A percentile compares a stretch with the other conserved stretches of the same genome.
Evolutionary conservation across 495 filamentous ascomycete genomes (phyloP).

Genomic region (Podospora australis): DNA sequence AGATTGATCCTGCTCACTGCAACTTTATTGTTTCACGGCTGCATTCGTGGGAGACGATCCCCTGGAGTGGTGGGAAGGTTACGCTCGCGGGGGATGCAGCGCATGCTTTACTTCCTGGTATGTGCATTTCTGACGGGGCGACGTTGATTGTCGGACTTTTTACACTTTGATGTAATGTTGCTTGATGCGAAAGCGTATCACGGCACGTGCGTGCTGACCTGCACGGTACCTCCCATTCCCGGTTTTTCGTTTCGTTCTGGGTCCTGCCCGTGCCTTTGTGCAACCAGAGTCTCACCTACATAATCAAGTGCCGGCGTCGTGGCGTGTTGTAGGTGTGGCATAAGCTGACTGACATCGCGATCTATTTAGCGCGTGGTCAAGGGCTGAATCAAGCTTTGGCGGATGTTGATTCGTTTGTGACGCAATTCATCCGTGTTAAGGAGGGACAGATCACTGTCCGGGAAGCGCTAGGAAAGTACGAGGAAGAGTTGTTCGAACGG

Average conservation of each 20-base stretch:
- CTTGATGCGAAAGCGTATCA: too few species aligned
- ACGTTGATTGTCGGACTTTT: too few species aligned
- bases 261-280: background rate
- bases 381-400: constrained; percentile 7
- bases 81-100: constrained; percentile 9
- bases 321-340: too few species aligned
- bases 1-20: constrained; percentile 3
- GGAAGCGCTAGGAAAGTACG: background rate
- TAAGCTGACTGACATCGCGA: background rate
- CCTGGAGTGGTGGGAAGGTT: constrained; percentile 4
- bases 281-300: background rate
- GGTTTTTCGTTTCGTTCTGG: background rate
- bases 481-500: constrained; percentile 2
- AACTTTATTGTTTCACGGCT: constrained; percentile 3
- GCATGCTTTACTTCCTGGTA: constrained; percentile 6
- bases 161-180: too few species aligned
- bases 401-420: background rate
- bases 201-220: too few species aligned
- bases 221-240: too few species aligned
- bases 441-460: background rate
- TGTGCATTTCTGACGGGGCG: background rate
- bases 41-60: constrained; percentile 6
- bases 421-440: background rate
- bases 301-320: background rate
- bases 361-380: constrained; percentile 6